Conservation (phyloP, 441 rosid genomes). For the Raphanus hybrid region DNA sequence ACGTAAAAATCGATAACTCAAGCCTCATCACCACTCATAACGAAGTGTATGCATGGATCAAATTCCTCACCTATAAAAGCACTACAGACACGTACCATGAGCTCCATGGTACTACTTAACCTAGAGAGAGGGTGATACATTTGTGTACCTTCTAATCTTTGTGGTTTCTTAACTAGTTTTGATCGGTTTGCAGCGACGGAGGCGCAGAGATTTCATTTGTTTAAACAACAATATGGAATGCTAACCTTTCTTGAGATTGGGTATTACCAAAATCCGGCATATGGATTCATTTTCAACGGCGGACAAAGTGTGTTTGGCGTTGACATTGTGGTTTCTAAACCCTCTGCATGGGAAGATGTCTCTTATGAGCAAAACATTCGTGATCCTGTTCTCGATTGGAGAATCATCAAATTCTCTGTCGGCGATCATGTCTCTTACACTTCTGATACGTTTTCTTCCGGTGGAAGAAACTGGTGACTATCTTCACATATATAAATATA, state of each 20-base stretch:
- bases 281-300: background rate
- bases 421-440: conserved; percentile 1
- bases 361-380: background rate
- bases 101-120: background rate
- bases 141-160: background rate
- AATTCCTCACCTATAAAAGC: conserved; percentile 15
- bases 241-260: background rate
- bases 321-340: background rate
- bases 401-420: background rate
- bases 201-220: background rate
- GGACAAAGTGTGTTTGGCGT: background rate
- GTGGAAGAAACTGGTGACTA: conserved; percentile 28
- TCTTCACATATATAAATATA: background rate
- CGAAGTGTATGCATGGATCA: conserved; percentile 24
- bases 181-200: background rate
- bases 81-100: conserved; percentile 5
- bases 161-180: background rate
- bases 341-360: background rate
- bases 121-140: background rate
- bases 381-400: background rate
- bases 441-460: conserved; percentile 24
- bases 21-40: background rate
- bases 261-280: background rate
- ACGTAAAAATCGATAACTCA: background rate
- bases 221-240: background rate